phyloP scores from a whole-genome alignment of 108 stramenopile genomes.

The Nitzschia putrida region DNA sequence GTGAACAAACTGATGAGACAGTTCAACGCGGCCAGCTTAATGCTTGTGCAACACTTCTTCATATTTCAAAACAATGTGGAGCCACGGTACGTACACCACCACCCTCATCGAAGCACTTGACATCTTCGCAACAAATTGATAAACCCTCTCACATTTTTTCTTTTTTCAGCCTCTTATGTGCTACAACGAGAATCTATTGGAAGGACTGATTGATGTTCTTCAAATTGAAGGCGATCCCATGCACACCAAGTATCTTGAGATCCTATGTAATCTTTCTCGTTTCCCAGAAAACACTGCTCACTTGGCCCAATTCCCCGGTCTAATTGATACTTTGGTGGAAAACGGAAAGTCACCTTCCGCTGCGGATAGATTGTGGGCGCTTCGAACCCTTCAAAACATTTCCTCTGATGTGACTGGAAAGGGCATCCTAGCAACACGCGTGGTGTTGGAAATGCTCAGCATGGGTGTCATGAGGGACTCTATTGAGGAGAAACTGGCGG shows the following conservation, averaged over 20 bases:
- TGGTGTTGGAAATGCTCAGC: constrained; percentile 60
- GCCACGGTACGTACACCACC: constrained; percentile 51
- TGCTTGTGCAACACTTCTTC: constrained; percentile 80
- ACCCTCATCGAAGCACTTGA: too few relatives aligned
- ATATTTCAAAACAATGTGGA: constrained; percentile 80
- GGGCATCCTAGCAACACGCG: constrained; percentile 46
- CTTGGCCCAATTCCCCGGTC: constrained; percentile 50
- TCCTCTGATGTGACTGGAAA: constrained; percentile 70
- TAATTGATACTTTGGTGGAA: constrained; percentile 51
- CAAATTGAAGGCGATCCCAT: constrained; percentile 57
- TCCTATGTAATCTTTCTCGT: constrained; percentile 76
- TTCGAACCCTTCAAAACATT: constrained; percentile 75
- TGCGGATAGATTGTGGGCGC: constrained; percentile 71
- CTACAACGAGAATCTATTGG: constrained; percentile 41
- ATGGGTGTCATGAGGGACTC: constrained; percentile 62
- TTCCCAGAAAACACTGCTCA: constrained; percentile 66
- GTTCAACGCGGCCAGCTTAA: constrained; percentile 54
- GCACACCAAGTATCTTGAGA: constrained; percentile 82
- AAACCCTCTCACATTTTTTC: neutral
- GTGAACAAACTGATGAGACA: constrained; percentile 44
- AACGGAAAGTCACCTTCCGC: constrained; percentile 43
- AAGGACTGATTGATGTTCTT: constrained; percentile 48
- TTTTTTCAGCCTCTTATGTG: constrained; percentile 38
- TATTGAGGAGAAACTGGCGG: constrained; percentile 67
- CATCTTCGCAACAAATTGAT: neutral